These are phyloP conservation scores for Trichomonascus vanleenenianus DNA, from an alignment of 805 yeast species.

Conservation along the genomic window DNA sequence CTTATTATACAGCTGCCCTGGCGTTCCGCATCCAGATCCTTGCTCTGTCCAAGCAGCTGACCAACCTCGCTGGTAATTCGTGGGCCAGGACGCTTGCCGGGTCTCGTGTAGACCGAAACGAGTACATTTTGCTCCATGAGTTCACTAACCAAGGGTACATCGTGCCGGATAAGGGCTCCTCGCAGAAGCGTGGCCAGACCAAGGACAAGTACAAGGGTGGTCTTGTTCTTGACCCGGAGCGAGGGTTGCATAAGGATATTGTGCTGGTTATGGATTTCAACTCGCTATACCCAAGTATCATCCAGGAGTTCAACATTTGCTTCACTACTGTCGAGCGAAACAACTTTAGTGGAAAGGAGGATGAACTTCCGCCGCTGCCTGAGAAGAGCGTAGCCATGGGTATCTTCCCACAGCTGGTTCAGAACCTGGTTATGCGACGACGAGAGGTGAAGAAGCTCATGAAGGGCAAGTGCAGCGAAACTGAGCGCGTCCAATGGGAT, in stretches of 20 bases:
- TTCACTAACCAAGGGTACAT: constrained; percentile 71
- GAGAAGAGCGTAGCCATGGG: constrained; percentile 54
- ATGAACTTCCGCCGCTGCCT: constrained; percentile 66
- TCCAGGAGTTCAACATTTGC: constrained; percentile 94
- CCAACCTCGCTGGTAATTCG: constrained; percentile 92
- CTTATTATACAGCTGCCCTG: constrained; percentile 64
- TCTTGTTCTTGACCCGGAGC: constrained; percentile 92
- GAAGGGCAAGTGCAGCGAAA: constrained; percentile 61
- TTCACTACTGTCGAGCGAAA: constrained; percentile 87
- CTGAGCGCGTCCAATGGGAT: constrained; percentile 67
- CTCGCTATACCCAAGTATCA: constrained; percentile 92
- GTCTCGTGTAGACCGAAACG: constrained; percentile 93
- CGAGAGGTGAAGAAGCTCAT: constrained; percentile 82
- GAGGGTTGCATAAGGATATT: constrained; percentile 84
- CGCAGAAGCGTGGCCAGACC: constrained; percentile 28
- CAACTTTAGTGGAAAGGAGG: constrained; percentile 36
- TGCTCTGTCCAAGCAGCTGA: constrained; percentile 82
- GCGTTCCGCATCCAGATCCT: constrained; percentile 79
- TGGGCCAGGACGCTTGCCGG: constrained; percentile 95
- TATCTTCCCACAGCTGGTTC: constrained; percentile 76
- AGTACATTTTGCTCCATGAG: constrained; percentile 85
- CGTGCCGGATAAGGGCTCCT: constrained; percentile 71
- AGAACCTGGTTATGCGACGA: constrained; percentile 82
- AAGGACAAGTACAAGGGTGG: constrained; percentile 73
- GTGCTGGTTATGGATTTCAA: constrained; percentile 96